Evolutionary conservation across 805 yeast species (phyloP).

Genomic region (Zygoascus biomembranicola): DNA sequence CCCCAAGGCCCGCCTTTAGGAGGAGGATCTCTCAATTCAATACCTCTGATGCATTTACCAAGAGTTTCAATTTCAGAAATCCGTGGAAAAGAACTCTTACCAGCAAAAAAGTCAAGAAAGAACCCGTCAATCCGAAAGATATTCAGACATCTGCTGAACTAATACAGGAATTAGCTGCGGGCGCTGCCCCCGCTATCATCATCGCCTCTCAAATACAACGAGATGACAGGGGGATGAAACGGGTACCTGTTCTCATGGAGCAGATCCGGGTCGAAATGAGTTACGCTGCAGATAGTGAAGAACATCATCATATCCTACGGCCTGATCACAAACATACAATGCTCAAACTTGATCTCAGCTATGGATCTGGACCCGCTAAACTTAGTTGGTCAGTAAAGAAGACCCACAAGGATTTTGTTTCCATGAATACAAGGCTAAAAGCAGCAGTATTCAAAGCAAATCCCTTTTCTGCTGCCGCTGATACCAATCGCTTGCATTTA

Average conservation of each 20-base stretch:
- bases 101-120: constrained; percentile 3
- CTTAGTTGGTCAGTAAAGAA: constrained; percentile 74
- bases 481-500: constrained; percentile 22
- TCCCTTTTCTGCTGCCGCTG: constrained; percentile 14
- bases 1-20: constrained; percentile 6
- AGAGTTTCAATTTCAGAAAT: constrained; percentile 10
- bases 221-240: constrained; percentile 51
- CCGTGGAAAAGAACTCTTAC: constrained; percentile 8
- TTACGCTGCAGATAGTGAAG: constrained; percentile 12
- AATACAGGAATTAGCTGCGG: constrained; percentile 39
- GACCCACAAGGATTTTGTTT: constrained; percentile 62
- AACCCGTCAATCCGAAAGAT: constrained; percentile 19
- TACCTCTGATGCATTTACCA: constrained; percentile 2
- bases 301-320: background rate
- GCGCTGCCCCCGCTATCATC: constrained; percentile 34
- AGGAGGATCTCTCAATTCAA: constrained; percentile 16
- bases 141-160: constrained; percentile 28
- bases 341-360: constrained; percentile 70
- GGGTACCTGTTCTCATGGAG: constrained; percentile 77
- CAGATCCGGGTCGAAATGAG: constrained; percentile 59
- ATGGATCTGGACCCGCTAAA: constrained; percentile 76
- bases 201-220: constrained; percentile 65
- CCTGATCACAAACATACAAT: constrained; percentile 32
- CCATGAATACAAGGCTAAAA: constrained; percentile 61
- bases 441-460: constrained; percentile 38